Base-by-base conservation (phyloP, 2,329 filamentous ascomycete genomes). In the Coniochaeta prunicola region DNA sequence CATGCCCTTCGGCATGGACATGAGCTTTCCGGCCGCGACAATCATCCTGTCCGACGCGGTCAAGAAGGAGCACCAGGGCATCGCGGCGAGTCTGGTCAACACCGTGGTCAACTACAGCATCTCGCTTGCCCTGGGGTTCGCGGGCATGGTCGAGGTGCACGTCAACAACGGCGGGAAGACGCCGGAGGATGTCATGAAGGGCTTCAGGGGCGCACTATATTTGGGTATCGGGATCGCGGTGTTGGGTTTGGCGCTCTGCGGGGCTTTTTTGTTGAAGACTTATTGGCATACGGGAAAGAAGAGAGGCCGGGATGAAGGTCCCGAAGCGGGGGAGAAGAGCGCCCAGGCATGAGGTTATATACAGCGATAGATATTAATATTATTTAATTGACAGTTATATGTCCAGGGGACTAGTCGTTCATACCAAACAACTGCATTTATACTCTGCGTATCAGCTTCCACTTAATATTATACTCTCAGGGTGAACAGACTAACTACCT, bases 51-150 rank as follows among this genome's bases (percentile, higher is more conserved):
- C 72, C n/a, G 76, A 81, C 59, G 69, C 69, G 6, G 62, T 71
- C 10, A 60, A 60, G 26, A 64, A 64, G 45, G 56, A 65, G 38
- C 67, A 70, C 57, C 69, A 70, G 58, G 69, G 68, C 2, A 66
- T 71, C 17, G 69, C 67, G 5, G 68, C 68, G 2, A 78, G 74
- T n/a, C 65, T 85, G 26, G 76, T 85, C 57, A 80, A 77, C 57
- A 84, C 81, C 0, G 70, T 83, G 33, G 77, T 85, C 54, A 84
- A 85, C 65, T 85, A 85, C 63, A 78, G 74, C 60, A 83, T 85
- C 36, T 79, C 77, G 2, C 67, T 84, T n/a, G 79, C 77, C 0
- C 71, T 85, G 4, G 82, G 81, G 0, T 76, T 85, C 58, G 81
- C 80, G 0, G 81, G 79, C 0, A 83, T 79, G 0, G 76, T 83